A percentile compares a stretch with the other conserved stretches of the same genome.
phyloP scores from a whole-genome alignment of 257 asterid genomes.

The Jaltomata sinuosa region DNA sequence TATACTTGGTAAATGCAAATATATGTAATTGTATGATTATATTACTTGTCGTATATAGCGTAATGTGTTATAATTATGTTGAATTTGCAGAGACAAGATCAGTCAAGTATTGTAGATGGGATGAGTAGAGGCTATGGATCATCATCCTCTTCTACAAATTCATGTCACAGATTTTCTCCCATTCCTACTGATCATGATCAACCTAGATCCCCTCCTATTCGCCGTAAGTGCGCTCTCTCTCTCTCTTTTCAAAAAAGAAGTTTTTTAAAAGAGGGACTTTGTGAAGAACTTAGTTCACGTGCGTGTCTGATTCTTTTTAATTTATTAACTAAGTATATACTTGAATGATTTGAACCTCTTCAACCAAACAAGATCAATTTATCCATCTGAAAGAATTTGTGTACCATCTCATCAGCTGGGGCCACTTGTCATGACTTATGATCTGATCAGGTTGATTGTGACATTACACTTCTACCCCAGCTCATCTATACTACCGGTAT shows the following conservation, averaged over 20 bases:
- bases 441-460: conserved; percentile 4
- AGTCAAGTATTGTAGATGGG: conserved; percentile 16
- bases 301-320: background rate
- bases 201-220: conserved; percentile 60
- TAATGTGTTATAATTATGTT: background rate
- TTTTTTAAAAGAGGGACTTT: background rate
- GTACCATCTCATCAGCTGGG: background rate
- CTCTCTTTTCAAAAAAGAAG: background rate
- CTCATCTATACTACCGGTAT: background rate
- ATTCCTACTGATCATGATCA: conserved; percentile 32
- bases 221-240: conserved; percentile 36
- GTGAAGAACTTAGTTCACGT: background rate
- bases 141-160: conserved; percentile 61
- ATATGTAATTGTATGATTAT: background rate
- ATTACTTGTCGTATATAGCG: background rate
- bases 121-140: conserved; percentile 43
- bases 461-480: conserved; percentile 1
- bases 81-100: conserved; percentile 40
- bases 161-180: conserved; percentile 28
- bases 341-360: background rate
- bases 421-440: background rate
- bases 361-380: background rate
- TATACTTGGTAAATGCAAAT: background rate
- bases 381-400: background rate
- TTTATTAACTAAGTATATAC: no score